Base-by-base conservation (phyloP, 2,329 filamentous ascomycete species). In the Beauveria medogensis region DNA sequence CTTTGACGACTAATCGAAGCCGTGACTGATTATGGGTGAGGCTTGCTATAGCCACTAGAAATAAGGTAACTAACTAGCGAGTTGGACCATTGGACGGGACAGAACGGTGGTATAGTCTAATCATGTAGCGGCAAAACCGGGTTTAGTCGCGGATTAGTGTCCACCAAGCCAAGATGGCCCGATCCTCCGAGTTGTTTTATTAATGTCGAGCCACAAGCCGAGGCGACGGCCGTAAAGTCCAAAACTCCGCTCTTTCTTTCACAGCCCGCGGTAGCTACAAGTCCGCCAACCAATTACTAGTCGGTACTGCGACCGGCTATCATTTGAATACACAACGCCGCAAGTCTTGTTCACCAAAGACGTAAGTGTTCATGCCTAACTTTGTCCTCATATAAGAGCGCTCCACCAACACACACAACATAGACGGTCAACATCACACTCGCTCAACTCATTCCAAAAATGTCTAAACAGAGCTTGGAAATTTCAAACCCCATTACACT, bases 401-500 rank as follows among this genome's bases (percentile, higher is more conserved):
- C 22, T 3, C n/a, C 37, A n/a, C 51, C 51, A 54, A n/a, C n/a
- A 54, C 51, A 43, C 18, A 20, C 28, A 51, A 52, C n/a, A 16
- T 2, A 6, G 2, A 54, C 5, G 3, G 0, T 10, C n/a, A 51
- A 24, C 12, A 9, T 1, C 5, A 34, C 28, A 22, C n/a, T 22
- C 12, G 9, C n/a, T 16, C 12, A 37, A 26, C 16, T 20, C 1
- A 3, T 14, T 5, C 24, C 9, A 28, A 55, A 34, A 34, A 57
- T 47, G 55, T 14, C n/a, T 3, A 47, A 47, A 8, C 12, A 57
- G 12, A 34, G 12, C 10, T 51, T 59, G 26, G 28, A 51, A 37
- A 57, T 61, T 24, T 10, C 43, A 37, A 41, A 78, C 30, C 75
- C 80, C 0, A 66, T 83, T 18, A 80, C 75, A 43, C 74, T 85